These are phyloP conservation scores for Suillus cothurnatus DNA, from an alignment of 768 basidiomycete species.

Conservation along the genomic window DNA sequence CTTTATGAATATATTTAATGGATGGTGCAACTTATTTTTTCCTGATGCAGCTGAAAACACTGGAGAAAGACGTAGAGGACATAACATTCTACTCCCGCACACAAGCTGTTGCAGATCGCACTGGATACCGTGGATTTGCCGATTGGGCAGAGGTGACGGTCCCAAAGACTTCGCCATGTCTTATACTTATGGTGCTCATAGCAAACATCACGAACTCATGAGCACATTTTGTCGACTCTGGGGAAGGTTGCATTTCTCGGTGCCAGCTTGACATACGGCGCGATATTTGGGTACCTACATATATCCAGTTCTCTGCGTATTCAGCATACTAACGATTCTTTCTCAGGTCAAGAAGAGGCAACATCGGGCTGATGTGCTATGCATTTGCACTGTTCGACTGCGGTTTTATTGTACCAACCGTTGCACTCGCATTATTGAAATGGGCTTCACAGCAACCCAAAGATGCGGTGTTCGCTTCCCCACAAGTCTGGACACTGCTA, in stretches of 20 bases:
- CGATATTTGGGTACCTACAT: conserved; percentile 25
- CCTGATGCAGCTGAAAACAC: conserved; percentile 6
- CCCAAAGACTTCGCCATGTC: background rate
- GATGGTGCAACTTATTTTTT: background rate
- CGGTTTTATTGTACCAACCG: conserved; percentile 28
- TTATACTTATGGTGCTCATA: background rate
- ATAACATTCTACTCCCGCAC: conserved; percentile 15
- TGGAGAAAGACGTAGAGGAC: conserved; percentile 6
- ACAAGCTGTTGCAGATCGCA: conserved; percentile 21
- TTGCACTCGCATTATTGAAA: conserved; percentile 20
- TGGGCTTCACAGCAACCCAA: conserved; percentile 23
- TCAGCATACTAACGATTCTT: background rate
- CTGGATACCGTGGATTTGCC: conserved; percentile 24
- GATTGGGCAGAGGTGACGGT: conserved; percentile 22
- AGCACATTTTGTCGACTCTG: conserved; percentile 6
- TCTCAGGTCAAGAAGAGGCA: conserved; percentile 22
- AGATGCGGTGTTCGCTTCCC: conserved; percentile 25
- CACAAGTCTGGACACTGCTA: conserved; percentile 25
- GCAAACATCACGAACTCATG: conserved; percentile 14
- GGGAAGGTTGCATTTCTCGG: conserved; percentile 18
- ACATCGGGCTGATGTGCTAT: conserved; percentile 29
- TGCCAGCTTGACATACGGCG: conserved; percentile 28
- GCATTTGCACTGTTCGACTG: conserved; percentile 30
- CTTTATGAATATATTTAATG: background rate
- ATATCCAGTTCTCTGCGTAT: background rate